Base-by-base conservation (phyloP, 73 alveolate genomes). In the Paramecium octaurelia region DNA sequence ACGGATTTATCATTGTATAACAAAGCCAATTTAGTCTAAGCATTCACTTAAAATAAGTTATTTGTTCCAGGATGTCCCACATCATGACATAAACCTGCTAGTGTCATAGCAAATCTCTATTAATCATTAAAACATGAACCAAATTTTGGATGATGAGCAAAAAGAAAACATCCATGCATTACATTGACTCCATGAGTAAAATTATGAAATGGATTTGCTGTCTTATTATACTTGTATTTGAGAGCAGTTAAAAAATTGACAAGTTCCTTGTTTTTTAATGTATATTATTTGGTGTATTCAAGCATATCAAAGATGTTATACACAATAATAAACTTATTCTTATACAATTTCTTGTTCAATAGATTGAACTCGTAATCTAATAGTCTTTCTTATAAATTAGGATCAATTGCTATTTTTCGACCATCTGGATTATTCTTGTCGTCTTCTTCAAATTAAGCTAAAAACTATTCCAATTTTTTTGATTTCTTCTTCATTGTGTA, bases 1-100 rank as follows among this genome's bases (percentile, higher is more conserved):
- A 97, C 97, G 58, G 98, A 92, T 70, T 88, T 94, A 88, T 97
- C 99, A 70, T 97, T 96, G 76, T 96, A 97, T 69, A 93, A 93
- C 8, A 96, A 21, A 5, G 99, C 97, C 36, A 94, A 93, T 86
- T 91, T 86, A 69, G 94, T 60, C 68, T 58, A 85, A 46, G 98
- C 85, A 43, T 96, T 95, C 0, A 95, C 75, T 35, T 93, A 92
- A 93, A 87, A 96, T 85, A 88, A 59, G 87, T 96, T 96, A 46
- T 92, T 96, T 12, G 75, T 64, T 16, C 98, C 98, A 21, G 98
- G 96, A 64, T 96, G 98, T 38, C 92, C 95, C 3, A 92, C 93
- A 93, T 96, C 98, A 85, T 96, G 98, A 75, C 98, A 95, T 54
- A 96, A 85, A 58, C 96, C 91, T 36, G 95, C 86, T 24, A 93